Conservation (phyloP, 2,329 filamentous ascomycete genomes). For the Tolypocladium nubicola region DNA sequence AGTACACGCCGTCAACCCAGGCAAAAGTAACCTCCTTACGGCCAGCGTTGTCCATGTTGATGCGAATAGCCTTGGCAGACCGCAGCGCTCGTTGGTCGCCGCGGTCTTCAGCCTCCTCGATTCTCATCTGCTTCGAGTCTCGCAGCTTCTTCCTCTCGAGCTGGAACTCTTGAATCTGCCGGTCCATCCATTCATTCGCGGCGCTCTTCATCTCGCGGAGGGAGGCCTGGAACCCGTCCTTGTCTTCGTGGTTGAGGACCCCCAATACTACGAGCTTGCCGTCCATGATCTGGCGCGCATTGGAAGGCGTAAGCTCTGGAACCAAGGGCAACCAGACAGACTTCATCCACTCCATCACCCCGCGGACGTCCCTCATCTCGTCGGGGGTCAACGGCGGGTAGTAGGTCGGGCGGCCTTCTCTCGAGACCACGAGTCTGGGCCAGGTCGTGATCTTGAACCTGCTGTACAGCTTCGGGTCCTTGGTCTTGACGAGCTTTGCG, state of each 20-base stretch:
- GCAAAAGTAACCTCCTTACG: constrained; percentile 88
- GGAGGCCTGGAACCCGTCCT: constrained; percentile 66
- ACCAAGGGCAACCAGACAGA: constrained; percentile 94
- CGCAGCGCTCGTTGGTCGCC: constrained; percentile 80
- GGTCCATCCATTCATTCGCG: constrained; percentile 96
- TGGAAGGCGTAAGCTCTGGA: constrained; percentile 82
- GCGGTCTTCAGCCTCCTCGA: constrained; percentile 92
- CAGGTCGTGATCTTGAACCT: constrained; percentile 94
- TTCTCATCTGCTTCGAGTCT: constrained; percentile 87
- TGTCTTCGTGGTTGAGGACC: constrained; percentile 69
- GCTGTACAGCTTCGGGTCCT: constrained; percentile 62
- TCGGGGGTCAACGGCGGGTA: constrained; percentile 78
- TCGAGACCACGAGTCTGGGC: constrained; percentile 83
- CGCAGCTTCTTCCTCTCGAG: constrained; percentile 86
- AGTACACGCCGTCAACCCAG: constrained; percentile 95
- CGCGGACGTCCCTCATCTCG: constrained; percentile 81
- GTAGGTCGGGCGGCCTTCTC: constrained; percentile 83
- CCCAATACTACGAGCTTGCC: constrained; percentile 90
- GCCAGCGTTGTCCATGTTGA: constrained; percentile 81
- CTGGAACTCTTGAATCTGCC: constrained; percentile 84
- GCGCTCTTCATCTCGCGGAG: constrained; percentile 91
- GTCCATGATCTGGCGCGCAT: constrained; percentile 91
- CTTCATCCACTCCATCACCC: constrained; percentile 83
- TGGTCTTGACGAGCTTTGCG: constrained; percentile 86
- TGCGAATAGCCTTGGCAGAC: constrained; percentile 79